These are phyloP conservation scores for Balamuthia mandrillaris DNA, from an alignment of 208 protist species.

Conservation along the genomic window DNA sequence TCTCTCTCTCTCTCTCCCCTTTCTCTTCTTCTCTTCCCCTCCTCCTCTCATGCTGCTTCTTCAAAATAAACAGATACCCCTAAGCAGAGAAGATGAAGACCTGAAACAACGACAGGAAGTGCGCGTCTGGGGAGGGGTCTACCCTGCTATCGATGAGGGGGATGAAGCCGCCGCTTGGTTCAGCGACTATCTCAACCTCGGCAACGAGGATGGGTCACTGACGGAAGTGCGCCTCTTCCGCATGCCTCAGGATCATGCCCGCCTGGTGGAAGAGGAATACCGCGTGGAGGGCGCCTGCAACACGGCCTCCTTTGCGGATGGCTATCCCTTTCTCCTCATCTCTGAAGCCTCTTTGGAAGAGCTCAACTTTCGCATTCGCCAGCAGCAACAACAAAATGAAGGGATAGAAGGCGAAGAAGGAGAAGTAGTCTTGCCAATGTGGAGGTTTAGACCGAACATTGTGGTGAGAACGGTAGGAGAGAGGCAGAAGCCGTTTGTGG, in stretches of 20 bases:
- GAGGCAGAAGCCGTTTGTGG: background rate
- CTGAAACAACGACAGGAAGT: too few relatives aligned
- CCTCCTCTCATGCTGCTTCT: too few relatives aligned
- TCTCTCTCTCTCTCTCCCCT: too few relatives aligned
- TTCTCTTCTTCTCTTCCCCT: too few relatives aligned
- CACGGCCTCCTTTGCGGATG: background rate
- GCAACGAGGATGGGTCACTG: too few relatives aligned
- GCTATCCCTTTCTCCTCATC: background rate
- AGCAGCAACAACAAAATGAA: too few relatives aligned
- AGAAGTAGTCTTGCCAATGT: background rate
- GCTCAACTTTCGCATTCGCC: too few relatives aligned
- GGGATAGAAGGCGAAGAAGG: too few relatives aligned
- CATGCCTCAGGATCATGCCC: background rate
- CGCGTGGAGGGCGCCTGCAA: background rate
- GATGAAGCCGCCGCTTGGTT: background rate
- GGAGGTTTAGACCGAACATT: conserved; percentile 13
- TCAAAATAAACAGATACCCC: too few relatives aligned
- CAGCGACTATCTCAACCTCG: background rate
- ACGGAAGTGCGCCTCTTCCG: background rate
- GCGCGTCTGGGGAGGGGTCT: too few relatives aligned
- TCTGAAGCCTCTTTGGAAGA: background rate
- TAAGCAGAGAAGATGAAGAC: too few relatives aligned
- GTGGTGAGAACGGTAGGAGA: background rate
- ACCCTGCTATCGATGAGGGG: too few relatives aligned
- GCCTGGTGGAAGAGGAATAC: background rate